Evolutionary conservation across 805 yeast genomes (phyloP).

Genomic region (Starmerella khaoyaiensis): DNA sequence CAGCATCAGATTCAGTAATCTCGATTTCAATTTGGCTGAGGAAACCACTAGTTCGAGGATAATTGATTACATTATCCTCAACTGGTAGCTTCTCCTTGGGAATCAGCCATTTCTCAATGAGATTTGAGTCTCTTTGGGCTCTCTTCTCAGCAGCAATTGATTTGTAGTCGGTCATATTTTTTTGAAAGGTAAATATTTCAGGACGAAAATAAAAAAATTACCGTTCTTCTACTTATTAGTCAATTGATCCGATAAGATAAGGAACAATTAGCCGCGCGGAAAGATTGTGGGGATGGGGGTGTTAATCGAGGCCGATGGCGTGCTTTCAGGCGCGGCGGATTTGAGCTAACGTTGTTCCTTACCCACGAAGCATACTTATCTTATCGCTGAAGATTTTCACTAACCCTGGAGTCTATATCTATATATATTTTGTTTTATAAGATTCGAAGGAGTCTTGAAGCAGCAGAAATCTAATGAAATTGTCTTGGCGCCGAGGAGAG

Average conservation of each 20-base stretch:
- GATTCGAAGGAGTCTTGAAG: background rate
- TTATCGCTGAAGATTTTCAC: no score
- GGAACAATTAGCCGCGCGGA: no score
- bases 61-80: constrained; percentile 16
- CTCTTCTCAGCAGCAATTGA: background rate
- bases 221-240: background rate
- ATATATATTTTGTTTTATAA: background rate
- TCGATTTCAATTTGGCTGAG: constrained; percentile 20
- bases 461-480: background rate
- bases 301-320: no score
- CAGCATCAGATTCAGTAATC: constrained; percentile 22
- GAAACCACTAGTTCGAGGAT: constrained; percentile 17
- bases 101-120: constrained; percentile 4
- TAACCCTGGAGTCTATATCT: background rate
- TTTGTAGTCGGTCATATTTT: no score
- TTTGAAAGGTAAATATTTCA: no score
- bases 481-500: background rate
- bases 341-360: no score
- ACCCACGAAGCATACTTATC: no score
- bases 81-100: constrained; percentile 2
- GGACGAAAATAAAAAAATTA: background rate
- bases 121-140: background rate
- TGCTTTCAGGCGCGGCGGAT: no score
- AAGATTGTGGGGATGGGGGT: no score
- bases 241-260: no score